Base-by-base conservation (phyloP, 1,284 basidiomycete species). In the Phylloboletellus chloephorus region DNA sequence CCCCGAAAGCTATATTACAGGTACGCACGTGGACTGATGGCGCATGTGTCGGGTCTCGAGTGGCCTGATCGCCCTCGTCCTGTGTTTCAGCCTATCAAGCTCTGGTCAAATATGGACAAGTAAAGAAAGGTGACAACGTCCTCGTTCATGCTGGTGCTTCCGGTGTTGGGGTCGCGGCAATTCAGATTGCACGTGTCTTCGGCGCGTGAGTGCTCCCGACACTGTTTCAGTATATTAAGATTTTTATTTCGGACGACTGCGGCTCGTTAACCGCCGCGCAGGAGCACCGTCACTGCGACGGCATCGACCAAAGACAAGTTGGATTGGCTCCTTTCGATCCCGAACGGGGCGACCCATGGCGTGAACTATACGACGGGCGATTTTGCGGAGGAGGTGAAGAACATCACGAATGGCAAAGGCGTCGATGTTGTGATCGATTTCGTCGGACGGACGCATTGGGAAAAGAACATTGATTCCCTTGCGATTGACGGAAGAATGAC, bases 131-230 rank as follows among this genome's bases (percentile, higher is more conserved):
- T 22, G 83, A 91, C 37, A 68, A 87, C 52, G 86, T 91, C 8
- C 73, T 98, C 15, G 74, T 98, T 17, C 94, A 96, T 58, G 91
- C 91, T 17, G 90, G 84, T 7, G 90, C 89, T 3, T 89, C 86
- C 7, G 90, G 93, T 37, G 93, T 97, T 3, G 94, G 94, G 2
- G 65, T 95, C 11, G 86, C 93, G 3, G 90, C 91, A 3, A 91
- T 90, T 43, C 94, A 98, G 66, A 70, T 98, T 15, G 89, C 92
- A 10, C 76, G 85, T 43, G 59, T 76, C 40, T 80, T 74, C 46
- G 79, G 78, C 47, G 86, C 88, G 84, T 87, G 53, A 67, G 82
- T 72, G 13, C n/a, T 19, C 35, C 40, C 11, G 30, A 43, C 23
- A 3, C 25, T 12, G 38, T 44, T 46, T 45, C 35, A 35, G 24